Conservation (phyloP, 805 yeast genomes). For the Suhomyces kilbournensis region DNA sequence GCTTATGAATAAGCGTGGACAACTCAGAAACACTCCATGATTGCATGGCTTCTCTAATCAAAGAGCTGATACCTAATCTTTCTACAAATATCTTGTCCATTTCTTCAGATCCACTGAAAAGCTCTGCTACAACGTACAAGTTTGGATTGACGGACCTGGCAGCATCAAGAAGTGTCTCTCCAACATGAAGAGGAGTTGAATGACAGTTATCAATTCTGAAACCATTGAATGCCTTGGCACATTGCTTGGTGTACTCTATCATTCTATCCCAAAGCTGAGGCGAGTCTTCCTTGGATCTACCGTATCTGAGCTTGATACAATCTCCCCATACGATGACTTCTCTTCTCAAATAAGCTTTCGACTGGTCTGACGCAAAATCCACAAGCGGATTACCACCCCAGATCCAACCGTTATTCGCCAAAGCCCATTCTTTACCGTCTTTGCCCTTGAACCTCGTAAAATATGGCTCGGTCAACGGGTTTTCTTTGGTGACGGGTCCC, state of each 20-base stretch:
- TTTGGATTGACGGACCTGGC: constrained; percentile 85
- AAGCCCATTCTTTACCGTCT: constrained; percentile 57
- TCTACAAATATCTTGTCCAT: constrained; percentile 90
- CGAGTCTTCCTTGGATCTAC: constrained; percentile 71
- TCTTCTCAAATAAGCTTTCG: constrained; percentile 81
- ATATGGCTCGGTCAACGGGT: constrained; percentile 80
- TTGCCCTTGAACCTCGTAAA: constrained; percentile 66
- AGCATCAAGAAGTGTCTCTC: constrained; percentile 79
- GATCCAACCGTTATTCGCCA: constrained; percentile 98
- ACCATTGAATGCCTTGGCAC: constrained; percentile 79
- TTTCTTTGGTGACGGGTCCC: constrained; percentile 53
- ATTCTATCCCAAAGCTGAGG: constrained; percentile 88
- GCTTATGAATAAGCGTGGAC: constrained; percentile 80
- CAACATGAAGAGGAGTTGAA: constrained; percentile 94
- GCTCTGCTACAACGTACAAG: constrained; percentile 88
- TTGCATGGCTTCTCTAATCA: constrained; percentile 96
- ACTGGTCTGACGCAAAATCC: constrained; percentile 81
- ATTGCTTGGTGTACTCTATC: constrained; percentile 67
- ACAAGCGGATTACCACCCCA: constrained; percentile 95
- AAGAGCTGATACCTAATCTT: constrained; percentile 80
- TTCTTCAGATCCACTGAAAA: constrained; percentile 88
- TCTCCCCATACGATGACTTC: constrained; percentile 98
- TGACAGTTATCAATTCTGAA: constrained; percentile 94
- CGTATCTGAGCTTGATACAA: constrained; percentile 90
- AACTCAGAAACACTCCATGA: constrained; percentile 87